A percentile compares a stretch with the other conserved stretches of the same genome.
phyloP scores from a whole-genome alignment of 129 eudicot species.

The Helichrysum umbraculigerum region DNA sequence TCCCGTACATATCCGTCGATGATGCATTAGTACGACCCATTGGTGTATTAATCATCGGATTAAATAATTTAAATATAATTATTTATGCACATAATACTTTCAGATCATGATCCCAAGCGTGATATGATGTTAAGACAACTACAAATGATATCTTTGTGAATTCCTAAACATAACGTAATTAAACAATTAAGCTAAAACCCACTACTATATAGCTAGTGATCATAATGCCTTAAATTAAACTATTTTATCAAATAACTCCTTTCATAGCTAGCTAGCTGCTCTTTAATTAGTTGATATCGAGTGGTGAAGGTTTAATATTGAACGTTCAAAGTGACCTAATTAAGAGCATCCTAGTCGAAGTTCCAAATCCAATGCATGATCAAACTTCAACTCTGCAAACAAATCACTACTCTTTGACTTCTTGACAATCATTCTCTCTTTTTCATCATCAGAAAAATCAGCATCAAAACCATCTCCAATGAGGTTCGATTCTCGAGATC shows the following conservation, averaged over 20 bases:
- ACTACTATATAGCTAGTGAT: background rate
- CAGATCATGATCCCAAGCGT: constrained; percentile 7
- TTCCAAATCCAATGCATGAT: constrained; percentile 41
- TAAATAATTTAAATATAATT: too few relatives aligned
- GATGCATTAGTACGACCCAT: too few relatives aligned
- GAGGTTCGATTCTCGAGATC: constrained; percentile 11
- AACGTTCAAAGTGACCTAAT: background rate
- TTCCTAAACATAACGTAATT: background rate
- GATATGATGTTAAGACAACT: background rate
- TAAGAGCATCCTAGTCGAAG: constrained; percentile 45
- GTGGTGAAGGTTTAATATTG: background rate
- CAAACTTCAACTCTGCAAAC: constrained; percentile 27
- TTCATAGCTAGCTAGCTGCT: background rate
- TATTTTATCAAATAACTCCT: background rate
- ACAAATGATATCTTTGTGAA: background rate
- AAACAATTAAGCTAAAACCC: constrained; percentile 7
- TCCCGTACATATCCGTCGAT: too few relatives aligned
- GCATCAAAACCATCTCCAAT: constrained; percentile 8
- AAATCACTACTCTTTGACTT: constrained; percentile 21
- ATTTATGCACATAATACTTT: too few relatives aligned
- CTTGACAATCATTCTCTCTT: constrained; percentile 18
- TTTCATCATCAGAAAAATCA: background rate
- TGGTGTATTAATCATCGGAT: too few relatives aligned
- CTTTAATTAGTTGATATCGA: background rate
- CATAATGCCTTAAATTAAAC: background rate